Evolutionary conservation across 805 yeast genomes (phyloP), one percentile per base, ranked within the genome.

Genomic region (Vanderwaltozyma verrucispora): DNA sequence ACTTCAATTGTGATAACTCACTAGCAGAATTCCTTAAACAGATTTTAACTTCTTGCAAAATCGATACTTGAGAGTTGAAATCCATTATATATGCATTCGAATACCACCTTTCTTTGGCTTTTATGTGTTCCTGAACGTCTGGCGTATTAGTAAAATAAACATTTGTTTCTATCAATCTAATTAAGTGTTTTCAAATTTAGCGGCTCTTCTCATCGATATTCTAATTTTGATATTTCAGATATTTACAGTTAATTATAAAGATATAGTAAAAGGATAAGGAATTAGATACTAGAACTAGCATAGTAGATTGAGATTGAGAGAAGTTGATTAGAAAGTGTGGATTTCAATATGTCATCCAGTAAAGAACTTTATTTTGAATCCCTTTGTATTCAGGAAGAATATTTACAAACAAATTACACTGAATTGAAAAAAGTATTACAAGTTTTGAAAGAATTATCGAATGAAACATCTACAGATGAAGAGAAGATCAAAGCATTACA

Each of bases 1-100:
- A 64, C 41, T 81, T 75, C 42, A 84, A 63, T 25, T 72, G 71
- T 1, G 74, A 56, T 15, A 85, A 63, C 4, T 65, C 62, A 19
- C 46, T 43, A 4, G 68, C 60, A 2, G 81, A 69, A 29, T 53
- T 56, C 17, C 69, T 51, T 21, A 72, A 49, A 12, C 53, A 53
- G 3, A 35, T 25, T 20, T 37, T 46, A 10, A 56, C 34, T 24
- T 50, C 53, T 3, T 38, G 37, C 17, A 53, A 11, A 6, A 42
- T 14, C 7, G 32, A 26, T 9, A 5, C 6, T 19, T 26, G 38
- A 11, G 13, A 12, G 1, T 31, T 34, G 3, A 33, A 36, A 31
- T 23, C 34, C 45, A 38, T 38, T n/a, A 19, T 39, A 13, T 16
- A 24, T 10, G 24, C n/a, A n/a, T 9, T 21, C 23, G 9, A 7